Conservation (phyloP, 2,329 filamentous ascomycete genomes). For the Colletotrichum costaricense region DNA sequence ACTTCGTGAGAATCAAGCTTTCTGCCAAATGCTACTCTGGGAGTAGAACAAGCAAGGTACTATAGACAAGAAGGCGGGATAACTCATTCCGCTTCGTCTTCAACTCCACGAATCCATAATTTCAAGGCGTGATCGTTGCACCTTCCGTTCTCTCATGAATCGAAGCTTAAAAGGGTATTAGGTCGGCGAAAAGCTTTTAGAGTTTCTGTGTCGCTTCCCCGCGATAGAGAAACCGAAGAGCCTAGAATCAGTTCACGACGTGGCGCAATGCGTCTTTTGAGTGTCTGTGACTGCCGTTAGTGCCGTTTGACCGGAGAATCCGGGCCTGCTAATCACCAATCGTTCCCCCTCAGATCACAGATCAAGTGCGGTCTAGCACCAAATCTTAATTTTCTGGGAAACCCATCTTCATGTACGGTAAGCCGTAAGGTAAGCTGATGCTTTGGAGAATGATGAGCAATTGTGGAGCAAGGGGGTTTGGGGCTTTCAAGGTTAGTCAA, state of each 20-base stretch:
- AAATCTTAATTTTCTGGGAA: neutral
- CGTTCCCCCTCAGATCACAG: neutral
- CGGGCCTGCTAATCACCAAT: neutral
- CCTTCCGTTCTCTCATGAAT: neutral
- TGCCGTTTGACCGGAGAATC: neutral
- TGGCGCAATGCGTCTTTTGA: neutral
- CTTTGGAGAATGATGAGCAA: neutral
- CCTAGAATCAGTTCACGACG: neutral
- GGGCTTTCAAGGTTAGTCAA: neutral
- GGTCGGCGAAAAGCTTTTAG: neutral
- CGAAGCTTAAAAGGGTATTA: neutral
- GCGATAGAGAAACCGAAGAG: neutral
- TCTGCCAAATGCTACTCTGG: neutral
- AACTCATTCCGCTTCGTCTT: neutral
- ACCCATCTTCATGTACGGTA: neutral
- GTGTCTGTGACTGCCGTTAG: neutral
- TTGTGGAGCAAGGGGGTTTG: neutral
- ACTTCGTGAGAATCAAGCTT: no score
- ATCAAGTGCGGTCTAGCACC: neutral
- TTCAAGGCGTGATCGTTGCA: neutral
- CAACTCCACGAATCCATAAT: neutral
- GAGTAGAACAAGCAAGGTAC: neutral
- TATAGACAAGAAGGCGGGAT: neutral
- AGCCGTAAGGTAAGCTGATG: neutral
- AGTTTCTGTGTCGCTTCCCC: neutral